A percentile compares a stretch with the other conserved stretches of the same genome.
Conservation (phyloP, 768 basidiomycete genomes). For the Cyclocybe aegerita region DNA sequence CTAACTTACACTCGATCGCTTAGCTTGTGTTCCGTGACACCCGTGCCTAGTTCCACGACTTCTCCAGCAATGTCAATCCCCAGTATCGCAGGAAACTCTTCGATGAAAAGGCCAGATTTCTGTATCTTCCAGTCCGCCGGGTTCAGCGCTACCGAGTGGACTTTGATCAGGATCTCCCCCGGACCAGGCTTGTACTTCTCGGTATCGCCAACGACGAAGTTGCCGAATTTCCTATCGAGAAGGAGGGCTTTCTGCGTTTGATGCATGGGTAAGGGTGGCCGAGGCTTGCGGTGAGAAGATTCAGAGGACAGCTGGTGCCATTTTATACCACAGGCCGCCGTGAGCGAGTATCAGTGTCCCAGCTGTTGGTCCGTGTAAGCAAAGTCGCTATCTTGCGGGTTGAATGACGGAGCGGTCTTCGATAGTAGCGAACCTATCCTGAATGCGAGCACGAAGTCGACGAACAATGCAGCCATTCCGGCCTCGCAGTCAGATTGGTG, state of each 20-base stretch:
- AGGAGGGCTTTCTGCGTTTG: constrained; percentile 27
- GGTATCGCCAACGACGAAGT: constrained; percentile 18
- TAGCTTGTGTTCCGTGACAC: constrained; percentile 45
- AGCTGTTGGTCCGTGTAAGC: too few species aligned
- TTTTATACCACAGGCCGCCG: too few species aligned
- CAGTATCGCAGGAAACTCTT: constrained; percentile 39
- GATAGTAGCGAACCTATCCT: too few species aligned
- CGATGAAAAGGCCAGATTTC: constrained; percentile 26
- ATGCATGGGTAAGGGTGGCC: too few species aligned
- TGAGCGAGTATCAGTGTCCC: too few species aligned
- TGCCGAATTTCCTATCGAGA: constrained; percentile 17
- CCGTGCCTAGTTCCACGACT: constrained; percentile 50
- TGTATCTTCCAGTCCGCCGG: constrained; percentile 41
- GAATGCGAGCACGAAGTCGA: too few species aligned
- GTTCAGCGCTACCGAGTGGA: constrained; percentile 41
- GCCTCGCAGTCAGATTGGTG: too few species aligned
- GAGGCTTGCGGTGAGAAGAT: too few species aligned
- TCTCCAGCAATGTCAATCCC: constrained; percentile 54
- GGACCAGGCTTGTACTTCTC: constrained; percentile 28
- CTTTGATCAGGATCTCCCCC: constrained; percentile 42
- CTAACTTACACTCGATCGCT: constrained; percentile 53
- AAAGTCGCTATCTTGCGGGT: too few species aligned
- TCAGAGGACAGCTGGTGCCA: too few species aligned
- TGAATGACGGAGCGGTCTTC: too few species aligned
- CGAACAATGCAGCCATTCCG: too few species aligned